Evolutionary conservation across 768 basidiomycete genomes (phyloP).

Genomic region (Termitomyces sp.): DNA sequence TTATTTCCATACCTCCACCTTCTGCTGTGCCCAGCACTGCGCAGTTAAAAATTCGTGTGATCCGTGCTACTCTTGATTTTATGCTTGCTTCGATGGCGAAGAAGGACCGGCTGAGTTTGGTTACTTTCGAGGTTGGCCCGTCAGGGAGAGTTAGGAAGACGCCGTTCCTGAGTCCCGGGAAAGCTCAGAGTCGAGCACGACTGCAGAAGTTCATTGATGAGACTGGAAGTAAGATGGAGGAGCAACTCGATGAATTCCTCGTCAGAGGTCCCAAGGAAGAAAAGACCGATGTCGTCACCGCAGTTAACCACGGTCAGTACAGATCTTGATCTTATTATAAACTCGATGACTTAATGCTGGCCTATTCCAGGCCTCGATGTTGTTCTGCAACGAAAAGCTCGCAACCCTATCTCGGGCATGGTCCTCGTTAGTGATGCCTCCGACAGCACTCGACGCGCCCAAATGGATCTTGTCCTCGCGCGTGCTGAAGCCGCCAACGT

Average conservation of each 20-base stretch:
- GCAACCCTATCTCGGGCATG: slow-evolving; percentile 90
- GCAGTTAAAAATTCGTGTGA: slow-evolving; percentile 83
- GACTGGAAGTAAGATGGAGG: slow-evolving; percentile 43
- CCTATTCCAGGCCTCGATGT: slow-evolving; percentile 73
- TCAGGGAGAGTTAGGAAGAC: slow-evolving; percentile 86
- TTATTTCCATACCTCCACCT: slow-evolving; percentile 81
- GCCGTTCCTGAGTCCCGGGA: slow-evolving; percentile 81
- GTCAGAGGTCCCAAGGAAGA: slow-evolving; percentile 82
- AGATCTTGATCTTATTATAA: neutral
- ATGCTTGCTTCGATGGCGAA: slow-evolving; percentile 70
- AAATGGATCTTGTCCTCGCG: slow-evolving; percentile 98
- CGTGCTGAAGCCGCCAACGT: slow-evolving; percentile 95
- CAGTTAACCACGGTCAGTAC: slow-evolving; percentile 84
- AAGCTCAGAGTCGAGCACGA: slow-evolving; percentile 62
- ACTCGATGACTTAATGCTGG: neutral
- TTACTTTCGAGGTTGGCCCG: slow-evolving; percentile 88
- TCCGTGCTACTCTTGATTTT: slow-evolving; percentile 87
- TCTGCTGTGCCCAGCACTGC: slow-evolving; percentile 72
- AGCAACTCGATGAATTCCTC: slow-evolving; percentile 48
- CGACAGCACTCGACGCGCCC: slow-evolving; percentile 88
- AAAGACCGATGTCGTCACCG: slow-evolving; percentile 95
- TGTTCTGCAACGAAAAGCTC: slow-evolving; percentile 89
- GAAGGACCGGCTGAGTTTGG: slow-evolving; percentile 82
- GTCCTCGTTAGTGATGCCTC: slow-evolving; percentile 89
- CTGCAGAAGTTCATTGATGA: slow-evolving; percentile 79